These are phyloP conservation scores for Aspergillus udagawae DNA, from an alignment of 2,329 filamentous ascomycete species.

Conservation along the genomic window DNA sequence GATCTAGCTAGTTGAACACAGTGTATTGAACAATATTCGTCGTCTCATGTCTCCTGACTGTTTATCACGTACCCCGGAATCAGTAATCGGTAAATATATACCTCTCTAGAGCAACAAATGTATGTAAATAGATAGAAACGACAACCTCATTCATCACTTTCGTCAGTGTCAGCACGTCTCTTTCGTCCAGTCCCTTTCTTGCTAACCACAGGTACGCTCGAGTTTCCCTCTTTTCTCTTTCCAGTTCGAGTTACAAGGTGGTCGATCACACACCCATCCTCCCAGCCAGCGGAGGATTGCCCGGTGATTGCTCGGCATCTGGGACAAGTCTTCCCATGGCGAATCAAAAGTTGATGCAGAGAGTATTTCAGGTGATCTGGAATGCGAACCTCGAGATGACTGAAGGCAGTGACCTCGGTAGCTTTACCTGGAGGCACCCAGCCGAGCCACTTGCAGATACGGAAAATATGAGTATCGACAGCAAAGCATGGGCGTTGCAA, in stretches of 20 bases:
- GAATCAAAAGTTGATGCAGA: conserved; percentile 59
- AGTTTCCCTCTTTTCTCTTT: conserved; percentile 36
- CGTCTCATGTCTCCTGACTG: neutral
- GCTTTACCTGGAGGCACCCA: conserved; percentile 53
- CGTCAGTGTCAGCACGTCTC: neutral
- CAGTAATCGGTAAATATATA: neutral
- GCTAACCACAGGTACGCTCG: neutral
- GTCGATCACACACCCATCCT: conserved; percentile 61
- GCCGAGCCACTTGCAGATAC: conserved; percentile 57
- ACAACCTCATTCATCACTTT: neutral
- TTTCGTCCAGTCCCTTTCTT: conserved; percentile 4
- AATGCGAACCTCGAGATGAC: conserved; percentile 57
- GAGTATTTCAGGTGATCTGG: conserved; percentile 62
- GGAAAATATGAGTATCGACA: conserved; percentile 64
- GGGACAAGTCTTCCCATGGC: conserved; percentile 59
- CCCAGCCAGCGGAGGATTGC: conserved; percentile 59
- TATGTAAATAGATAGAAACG: neutral
- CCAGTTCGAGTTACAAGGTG: conserved; percentile 58
- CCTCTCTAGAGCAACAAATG: neutral
- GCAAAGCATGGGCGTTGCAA: conserved; percentile 61
- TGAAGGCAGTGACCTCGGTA: conserved; percentile 50
- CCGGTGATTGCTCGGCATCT: conserved; percentile 60
- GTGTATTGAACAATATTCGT: neutral
- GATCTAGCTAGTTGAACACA: neutral
- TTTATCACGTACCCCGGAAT: neutral